phyloP scores from a whole-genome alignment of 1,284 basidiomycete species.

The Heterobasidion annosum region DNA sequence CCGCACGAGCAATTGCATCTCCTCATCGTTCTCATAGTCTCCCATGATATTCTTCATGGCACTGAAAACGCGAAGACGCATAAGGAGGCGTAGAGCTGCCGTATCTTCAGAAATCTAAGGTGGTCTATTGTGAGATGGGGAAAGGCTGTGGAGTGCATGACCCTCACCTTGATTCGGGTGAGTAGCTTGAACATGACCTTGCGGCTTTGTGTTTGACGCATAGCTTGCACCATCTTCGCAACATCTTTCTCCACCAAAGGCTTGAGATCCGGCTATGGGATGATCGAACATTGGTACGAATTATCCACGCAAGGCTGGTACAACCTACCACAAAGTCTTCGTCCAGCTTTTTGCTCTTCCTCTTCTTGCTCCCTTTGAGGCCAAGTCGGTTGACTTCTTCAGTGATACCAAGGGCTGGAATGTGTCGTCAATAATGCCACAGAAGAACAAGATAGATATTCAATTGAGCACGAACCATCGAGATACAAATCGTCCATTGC shows the following conservation, averaged over 20 bases:
- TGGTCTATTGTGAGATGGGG: background rate
- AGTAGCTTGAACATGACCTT: conserved; percentile 82
- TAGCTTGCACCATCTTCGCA: conserved; percentile 85
- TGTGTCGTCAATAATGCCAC: background rate
- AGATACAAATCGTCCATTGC: conserved; percentile 95
- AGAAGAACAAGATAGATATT: conserved; percentile 1
- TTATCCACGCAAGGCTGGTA: background rate
- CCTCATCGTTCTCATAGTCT: conserved; percentile 68
- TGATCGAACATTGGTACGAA: background rate
- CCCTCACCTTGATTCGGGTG: conserved; percentile 64
- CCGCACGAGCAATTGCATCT: conserved; percentile 65
- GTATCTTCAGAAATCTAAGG: conserved; percentile 78
- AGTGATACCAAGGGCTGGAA: conserved; percentile 84
- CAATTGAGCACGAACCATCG: conserved; percentile 55
- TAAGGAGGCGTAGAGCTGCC: conserved; percentile 73
- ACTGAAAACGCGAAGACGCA: conserved; percentile 91
- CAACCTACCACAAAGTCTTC: conserved; percentile 79
- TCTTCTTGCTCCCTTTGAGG: conserved; percentile 86
- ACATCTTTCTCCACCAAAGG: conserved; percentile 76
- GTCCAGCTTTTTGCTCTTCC: conserved; percentile 87
- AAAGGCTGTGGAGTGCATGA: background rate
- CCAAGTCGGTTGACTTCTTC: conserved; percentile 80
- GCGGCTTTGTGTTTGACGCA: conserved; percentile 83
- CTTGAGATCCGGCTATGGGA: conserved; percentile 54
- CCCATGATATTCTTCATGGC: conserved; percentile 86